A percentile compares a stretch with the other conserved stretches of the same genome.
Evolutionary conservation across 441 rosid genomes (phyloP).

Genomic region (Gossypium schwendimanii): DNA sequence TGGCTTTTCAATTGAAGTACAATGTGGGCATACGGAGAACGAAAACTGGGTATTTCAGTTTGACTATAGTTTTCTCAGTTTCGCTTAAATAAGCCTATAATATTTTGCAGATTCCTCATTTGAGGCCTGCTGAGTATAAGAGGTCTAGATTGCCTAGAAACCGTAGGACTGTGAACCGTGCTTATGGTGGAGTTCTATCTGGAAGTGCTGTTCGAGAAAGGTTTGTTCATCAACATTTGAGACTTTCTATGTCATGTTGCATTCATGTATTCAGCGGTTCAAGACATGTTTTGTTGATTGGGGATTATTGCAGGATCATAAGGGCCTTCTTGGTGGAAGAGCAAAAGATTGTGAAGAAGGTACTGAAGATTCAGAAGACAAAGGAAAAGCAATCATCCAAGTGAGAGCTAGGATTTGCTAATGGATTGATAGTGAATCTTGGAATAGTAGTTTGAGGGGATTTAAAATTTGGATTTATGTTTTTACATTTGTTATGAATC

Average conservation of each 20-base stretch:
- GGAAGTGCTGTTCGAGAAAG: slow-evolving; percentile 14
- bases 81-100: neutral
- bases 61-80: neutral
- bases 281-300: neutral
- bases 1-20: neutral
- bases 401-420: slow-evolving; percentile 18
- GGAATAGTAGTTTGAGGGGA: slow-evolving; percentile 21
- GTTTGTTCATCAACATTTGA: slow-evolving; percentile 8
- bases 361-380: slow-evolving; percentile 57
- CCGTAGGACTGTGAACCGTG: slow-evolving; percentile 16
- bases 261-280: neutral
- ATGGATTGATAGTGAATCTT: slow-evolving; percentile 11
- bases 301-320: slow-evolving; percentile 31
- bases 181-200: slow-evolving; percentile 20
- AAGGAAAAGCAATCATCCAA: slow-evolving; percentile 41
- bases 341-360: slow-evolving; percentile 30
- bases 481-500: slow-evolving; percentile 18
- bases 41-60: neutral
- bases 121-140: slow-evolving; percentile 22
- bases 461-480: slow-evolving; percentile 5
- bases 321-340: slow-evolving; percentile 53
- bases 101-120: slow-evolving; percentile 13
- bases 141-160: slow-evolving; percentile 18
- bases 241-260: neutral
- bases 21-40: neutral